Evolutionary conservation across 768 basidiomycete genomes (phyloP).

Genomic region (Amanita exitialis): DNA sequence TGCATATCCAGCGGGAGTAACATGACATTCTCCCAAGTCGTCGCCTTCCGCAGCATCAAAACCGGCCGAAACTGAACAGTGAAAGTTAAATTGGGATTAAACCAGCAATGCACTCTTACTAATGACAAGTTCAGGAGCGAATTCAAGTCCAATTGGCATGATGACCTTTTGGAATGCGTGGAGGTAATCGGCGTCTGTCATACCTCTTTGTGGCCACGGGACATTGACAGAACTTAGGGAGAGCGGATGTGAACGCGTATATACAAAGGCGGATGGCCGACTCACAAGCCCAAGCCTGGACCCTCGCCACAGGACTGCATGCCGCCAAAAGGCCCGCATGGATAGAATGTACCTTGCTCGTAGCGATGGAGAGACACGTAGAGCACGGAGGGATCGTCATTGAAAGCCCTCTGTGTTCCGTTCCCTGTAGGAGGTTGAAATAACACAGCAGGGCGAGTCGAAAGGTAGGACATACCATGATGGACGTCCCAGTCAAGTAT

Average conservation of each 20-base stretch:
- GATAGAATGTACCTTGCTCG: conserved; percentile 88
- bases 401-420: conserved; percentile 93
- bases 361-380: conserved; percentile 96
- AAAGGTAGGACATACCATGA: conserved; percentile 52
- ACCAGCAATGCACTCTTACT: conserved; percentile 42
- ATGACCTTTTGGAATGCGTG: conserved; percentile 93
- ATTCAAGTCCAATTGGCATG: conserved; percentile 97
- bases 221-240: conserved; percentile 80
- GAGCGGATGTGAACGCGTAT: conserved; percentile 8
- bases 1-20: conserved; percentile 87
- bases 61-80: conserved; percentile 81
- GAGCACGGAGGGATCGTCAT: conserved; percentile 83
- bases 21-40: conserved; percentile 82
- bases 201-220: conserved; percentile 83
- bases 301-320: conserved; percentile 83
- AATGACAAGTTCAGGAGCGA: conserved; percentile 91
- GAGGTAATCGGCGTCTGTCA: conserved; percentile 93
- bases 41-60: conserved; percentile 97
- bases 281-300: conserved; percentile 77
- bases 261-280: conserved; percentile 9
- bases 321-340: conserved; percentile 83
- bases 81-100: neutral
- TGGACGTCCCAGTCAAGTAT: conserved; percentile 99
- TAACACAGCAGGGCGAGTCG: neutral
- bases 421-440: conserved; percentile 51